Conservation (phyloP, 169 alveolate species). For the Plasmodium yoelii region DNA sequence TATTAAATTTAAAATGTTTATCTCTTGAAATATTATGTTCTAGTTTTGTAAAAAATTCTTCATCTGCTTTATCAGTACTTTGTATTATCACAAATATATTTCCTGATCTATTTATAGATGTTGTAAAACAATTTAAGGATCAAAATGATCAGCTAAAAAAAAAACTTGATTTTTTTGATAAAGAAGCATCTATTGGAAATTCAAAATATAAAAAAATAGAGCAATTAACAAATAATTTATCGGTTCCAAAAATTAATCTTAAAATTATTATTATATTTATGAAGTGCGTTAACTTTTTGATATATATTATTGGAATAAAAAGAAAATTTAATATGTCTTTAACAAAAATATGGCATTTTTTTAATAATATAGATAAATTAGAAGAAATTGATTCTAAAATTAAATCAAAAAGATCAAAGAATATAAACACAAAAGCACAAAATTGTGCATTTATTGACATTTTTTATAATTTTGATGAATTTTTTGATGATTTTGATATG, state of each 20-base stretch:
- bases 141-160: conserved; percentile 28
- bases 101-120: conserved; percentile 42
- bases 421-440: too few relatives aligned
- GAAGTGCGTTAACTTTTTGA: conserved; percentile 58
- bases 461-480: conserved; percentile 50
- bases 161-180: conserved; percentile 40
- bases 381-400: conserved; percentile 42
- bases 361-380: conserved; percentile 54
- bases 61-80: conserved; percentile 67
- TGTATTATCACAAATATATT: conserved; percentile 55
- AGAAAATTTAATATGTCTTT: conserved; percentile 69
- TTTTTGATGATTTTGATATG: conserved; percentile 36
- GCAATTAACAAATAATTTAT: conserved; percentile 1
- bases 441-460: conserved; percentile 32
- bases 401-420: neutral
- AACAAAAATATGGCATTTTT: conserved; percentile 60
- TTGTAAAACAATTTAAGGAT: conserved; percentile 24
- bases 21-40: conserved; percentile 70
- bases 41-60: conserved; percentile 69
- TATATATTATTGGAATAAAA: conserved; percentile 69
- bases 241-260: conserved; percentile 23
- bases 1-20: conserved; percentile 62
- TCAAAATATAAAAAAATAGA: conserved; percentile 18
- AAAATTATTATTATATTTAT: conserved; percentile 70
- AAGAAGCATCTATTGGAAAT: conserved; percentile 23